Conservation (phyloP, 176 grass and related monocot genomes). For the Cenchrus purpureus region DNA sequence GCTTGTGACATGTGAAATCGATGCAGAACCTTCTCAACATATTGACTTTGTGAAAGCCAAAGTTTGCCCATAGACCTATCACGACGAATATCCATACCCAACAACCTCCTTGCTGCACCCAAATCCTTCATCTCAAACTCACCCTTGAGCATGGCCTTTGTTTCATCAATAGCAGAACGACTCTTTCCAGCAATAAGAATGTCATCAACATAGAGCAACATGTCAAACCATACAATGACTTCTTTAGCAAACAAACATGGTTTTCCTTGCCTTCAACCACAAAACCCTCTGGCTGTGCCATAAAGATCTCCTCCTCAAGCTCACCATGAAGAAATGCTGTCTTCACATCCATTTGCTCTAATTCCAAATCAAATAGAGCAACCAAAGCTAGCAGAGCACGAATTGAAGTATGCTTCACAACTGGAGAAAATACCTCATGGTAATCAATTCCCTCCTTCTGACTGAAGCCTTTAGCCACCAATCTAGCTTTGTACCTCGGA, state of each 20-base stretch:
- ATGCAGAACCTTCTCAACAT: not conserved
- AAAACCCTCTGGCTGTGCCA: not conserved
- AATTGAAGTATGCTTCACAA: not conserved
- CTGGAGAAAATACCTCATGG: not conserved
- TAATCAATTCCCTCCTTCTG: not conserved
- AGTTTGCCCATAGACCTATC: not conserved
- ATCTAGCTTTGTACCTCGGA: conserved; percentile 28
- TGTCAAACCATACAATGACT: not conserved
- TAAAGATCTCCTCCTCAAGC: not conserved
- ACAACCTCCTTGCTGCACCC: not conserved
- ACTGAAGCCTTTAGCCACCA: conserved; percentile 2
- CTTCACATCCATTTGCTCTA: conserved; percentile 7
- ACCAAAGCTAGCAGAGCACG: not conserved
- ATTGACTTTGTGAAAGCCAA: not conserved
- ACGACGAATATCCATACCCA: not conserved
- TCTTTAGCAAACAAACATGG: not conserved
- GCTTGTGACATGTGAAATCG: not conserved
- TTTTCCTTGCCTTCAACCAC: not conserved
- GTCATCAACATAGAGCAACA: too few species aligned
- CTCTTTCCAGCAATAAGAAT: too few species aligned
- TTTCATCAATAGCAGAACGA: too few species aligned
- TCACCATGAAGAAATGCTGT: not conserved
- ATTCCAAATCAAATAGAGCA: not conserved
- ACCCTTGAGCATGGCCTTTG: not conserved
- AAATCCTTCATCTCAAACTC: conserved; percentile 4